Percentiles rank a stretch among this genome's conserved stretches.
These are phyloP conservation scores for Caryopteris hybrid DNA, from an alignment of 305 asterid species.

Conservation along the genomic window DNA sequence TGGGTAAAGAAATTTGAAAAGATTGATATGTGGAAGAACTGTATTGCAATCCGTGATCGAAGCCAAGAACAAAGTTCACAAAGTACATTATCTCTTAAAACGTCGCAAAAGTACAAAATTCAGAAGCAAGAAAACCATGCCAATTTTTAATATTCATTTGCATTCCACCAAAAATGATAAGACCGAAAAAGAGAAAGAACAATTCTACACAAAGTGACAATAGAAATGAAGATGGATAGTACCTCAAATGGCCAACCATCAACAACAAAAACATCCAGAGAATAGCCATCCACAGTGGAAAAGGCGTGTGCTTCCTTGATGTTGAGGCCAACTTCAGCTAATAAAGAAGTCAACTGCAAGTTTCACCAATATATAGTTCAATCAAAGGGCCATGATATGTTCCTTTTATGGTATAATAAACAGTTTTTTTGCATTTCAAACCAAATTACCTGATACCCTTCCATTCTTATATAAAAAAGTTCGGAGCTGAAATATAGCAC, in stretches of 20 bases:
- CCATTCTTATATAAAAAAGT: background rate
- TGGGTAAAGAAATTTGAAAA: background rate
- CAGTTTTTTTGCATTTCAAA: background rate
- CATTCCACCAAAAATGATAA: slow-evolving; percentile 1
- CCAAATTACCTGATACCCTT: background rate
- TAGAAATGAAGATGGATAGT: slow-evolving; percentile 13
- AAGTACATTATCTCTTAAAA: background rate
- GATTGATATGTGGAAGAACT: background rate
- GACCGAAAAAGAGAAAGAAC: background rate
- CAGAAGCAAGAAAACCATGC: background rate
- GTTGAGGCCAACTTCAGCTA: slow-evolving; percentile 82
- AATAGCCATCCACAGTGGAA: slow-evolving; percentile 83
- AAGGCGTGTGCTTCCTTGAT: slow-evolving; percentile 93
- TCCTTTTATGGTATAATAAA: background rate
- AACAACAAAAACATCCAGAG: slow-evolving; percentile 90
- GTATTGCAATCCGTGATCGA: background rate
- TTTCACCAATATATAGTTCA: slow-evolving; percentile 18
- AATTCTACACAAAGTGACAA: background rate
- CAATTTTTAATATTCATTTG: background rate
- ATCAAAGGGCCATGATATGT: slow-evolving; percentile 2
- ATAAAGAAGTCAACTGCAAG: slow-evolving; percentile 74
- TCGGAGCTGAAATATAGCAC: background rate
- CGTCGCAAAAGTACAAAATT: background rate
- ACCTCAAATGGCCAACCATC: slow-evolving; percentile 94
- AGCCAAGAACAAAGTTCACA: background rate